Evolutionary conservation across 345 rosid species (phyloP).

Genomic region (Linum usitatissimum): DNA sequence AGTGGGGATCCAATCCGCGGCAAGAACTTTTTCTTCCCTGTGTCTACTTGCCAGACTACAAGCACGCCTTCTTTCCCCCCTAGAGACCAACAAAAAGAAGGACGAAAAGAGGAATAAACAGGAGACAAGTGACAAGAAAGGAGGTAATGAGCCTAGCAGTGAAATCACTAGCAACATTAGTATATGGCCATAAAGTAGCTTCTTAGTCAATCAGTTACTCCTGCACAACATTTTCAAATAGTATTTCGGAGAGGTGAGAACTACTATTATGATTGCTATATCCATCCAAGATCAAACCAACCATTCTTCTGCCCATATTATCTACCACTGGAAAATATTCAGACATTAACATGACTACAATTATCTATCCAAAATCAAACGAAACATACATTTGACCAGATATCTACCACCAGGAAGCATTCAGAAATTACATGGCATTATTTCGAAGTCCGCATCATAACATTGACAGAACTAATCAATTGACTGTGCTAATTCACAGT

Average conservation of each 20-base stretch:
- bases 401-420: background rate
- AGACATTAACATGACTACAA: background rate
- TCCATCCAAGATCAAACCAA: background rate
- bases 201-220: background rate
- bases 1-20: slow-evolving; percentile 95
- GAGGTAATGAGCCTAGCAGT: background rate
- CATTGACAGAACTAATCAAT: background rate
- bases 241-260: too few species aligned
- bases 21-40: slow-evolving; percentile 88
- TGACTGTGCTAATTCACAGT: background rate
- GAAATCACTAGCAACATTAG: background rate
- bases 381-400: background rate
- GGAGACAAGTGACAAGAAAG: background rate
- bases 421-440: background rate
- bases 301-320: background rate
- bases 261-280: background rate
- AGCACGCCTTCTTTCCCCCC: slow-evolving; percentile 99
- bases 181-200: background rate
- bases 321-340: background rate
- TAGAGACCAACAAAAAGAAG: slow-evolving; percentile 18
- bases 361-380: background rate
- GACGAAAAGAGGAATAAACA: background rate
- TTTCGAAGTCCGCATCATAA: background rate
- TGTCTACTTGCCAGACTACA: slow-evolving; percentile 93
- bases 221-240: background rate